Evolutionary conservation across 1,139 yeast species (phyloP).

Genomic region (Trichomonascaceae sp.): DNA sequence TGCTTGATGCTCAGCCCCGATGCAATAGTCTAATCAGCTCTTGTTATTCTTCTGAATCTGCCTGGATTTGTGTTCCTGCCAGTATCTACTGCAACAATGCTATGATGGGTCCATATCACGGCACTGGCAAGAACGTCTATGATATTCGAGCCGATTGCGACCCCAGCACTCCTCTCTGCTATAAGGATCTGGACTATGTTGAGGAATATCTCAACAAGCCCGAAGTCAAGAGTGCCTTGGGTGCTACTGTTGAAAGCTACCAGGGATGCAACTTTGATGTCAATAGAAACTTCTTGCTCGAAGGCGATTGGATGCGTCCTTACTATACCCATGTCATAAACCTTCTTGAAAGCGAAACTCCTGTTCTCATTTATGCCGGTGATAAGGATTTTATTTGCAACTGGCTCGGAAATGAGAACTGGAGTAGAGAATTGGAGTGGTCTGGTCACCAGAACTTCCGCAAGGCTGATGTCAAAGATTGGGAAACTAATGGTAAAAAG

Average conservation of each 20-base stretch:
- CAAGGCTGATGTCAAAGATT: slow-evolving; percentile 33
- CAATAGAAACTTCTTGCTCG: slow-evolving; percentile 42
- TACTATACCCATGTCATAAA: slow-evolving; percentile 54
- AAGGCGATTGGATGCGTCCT: slow-evolving; percentile 55
- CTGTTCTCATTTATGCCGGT: slow-evolving; percentile 79
- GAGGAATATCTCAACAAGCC: slow-evolving; percentile 63
- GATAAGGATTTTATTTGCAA: slow-evolving; percentile 87
- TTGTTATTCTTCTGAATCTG: slow-evolving; percentile 67
- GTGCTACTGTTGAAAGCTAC: slow-evolving; percentile 71
- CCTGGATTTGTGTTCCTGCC: slow-evolving; percentile 89
- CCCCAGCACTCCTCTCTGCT: slow-evolving; percentile 65
- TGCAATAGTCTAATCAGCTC: slow-evolving; percentile 72
- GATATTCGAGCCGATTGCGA: slow-evolving; percentile 85
- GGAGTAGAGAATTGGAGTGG: slow-evolving; percentile 71
- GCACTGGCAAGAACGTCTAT: slow-evolving; percentile 86
- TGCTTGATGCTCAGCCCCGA: slow-evolving; percentile 69
- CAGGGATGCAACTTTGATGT: slow-evolving; percentile 60
- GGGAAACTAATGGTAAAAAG: slow-evolving; percentile 33
- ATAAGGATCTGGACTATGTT: slow-evolving; percentile 58
- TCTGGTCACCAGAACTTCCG: slow-evolving; percentile 35
- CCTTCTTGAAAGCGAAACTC: slow-evolving; percentile 50
- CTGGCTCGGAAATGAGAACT: slow-evolving; percentile 82
- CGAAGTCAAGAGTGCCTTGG: slow-evolving; percentile 68
- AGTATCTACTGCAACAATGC: slow-evolving; percentile 84
- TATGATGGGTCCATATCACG: slow-evolving; percentile 79